These are phyloP conservation scores for Geranium brycei DNA, from an alignment of 345 rosid genomes.

Conservation along the genomic window DNA sequence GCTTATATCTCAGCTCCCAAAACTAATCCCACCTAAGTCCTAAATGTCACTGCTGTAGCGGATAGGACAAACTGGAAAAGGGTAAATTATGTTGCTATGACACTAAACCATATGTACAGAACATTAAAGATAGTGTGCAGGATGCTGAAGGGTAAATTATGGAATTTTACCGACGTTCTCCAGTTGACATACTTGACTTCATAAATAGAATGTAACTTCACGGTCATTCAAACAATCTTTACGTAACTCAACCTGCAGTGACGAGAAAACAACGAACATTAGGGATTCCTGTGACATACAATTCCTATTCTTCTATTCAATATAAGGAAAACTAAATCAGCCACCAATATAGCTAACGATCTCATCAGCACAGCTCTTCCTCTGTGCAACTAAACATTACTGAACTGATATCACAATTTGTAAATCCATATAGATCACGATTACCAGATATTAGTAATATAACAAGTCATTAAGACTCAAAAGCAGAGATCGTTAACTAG, in stretches of 20 bases:
- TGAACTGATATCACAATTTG: too few relatives aligned
- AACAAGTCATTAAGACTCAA: too few relatives aligned
- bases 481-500: too few relatives aligned
- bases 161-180: constrained; percentile 42
- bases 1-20: not conserved
- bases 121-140: too few relatives aligned
- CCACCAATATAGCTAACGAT: not conserved
- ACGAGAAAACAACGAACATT: not conserved
- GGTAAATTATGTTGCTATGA: too few relatives aligned
- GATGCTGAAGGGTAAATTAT: not conserved
- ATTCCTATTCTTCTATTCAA: not conserved
- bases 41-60: not conserved
- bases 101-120: too few relatives aligned
- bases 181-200: constrained; percentile 38
- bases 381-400: not conserved
- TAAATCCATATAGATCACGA: too few relatives aligned
- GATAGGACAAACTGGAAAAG: not conserved
- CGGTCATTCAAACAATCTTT: constrained; percentile 33
- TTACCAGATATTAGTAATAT: too few relatives aligned
- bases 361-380: not conserved
- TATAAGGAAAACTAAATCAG: not conserved
- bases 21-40: not conserved
- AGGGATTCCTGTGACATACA: not conserved
- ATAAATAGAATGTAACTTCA: constrained; percentile 22
- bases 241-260: constrained; percentile 17